phyloP scores from a whole-genome alignment of 2,329 filamentous ascomycete genomes.

The Colletotrichum gloeosporioides region DNA sequence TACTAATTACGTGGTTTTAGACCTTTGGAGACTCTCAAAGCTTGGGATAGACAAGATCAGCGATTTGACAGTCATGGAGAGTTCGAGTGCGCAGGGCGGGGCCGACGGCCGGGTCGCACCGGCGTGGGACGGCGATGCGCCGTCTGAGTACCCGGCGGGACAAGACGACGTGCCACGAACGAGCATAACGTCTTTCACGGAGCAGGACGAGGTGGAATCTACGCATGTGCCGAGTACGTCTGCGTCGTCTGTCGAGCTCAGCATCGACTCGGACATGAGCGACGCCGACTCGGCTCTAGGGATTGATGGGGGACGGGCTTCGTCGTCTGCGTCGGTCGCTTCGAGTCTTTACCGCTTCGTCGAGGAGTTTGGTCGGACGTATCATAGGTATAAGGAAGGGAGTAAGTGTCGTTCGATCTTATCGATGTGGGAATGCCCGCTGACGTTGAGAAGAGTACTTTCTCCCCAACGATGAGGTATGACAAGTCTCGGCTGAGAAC shows the following conservation, averaged over 20 bases:
- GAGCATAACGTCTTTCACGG: background rate
- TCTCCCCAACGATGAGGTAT: slow-evolving; percentile 13
- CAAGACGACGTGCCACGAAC: background rate
- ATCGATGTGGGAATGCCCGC: background rate
- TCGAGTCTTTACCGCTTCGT: slow-evolving; percentile 12
- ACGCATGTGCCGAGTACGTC: slow-evolving; percentile 21
- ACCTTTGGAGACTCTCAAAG: too few species aligned
- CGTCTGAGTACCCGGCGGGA: background rate
- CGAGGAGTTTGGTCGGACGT: slow-evolving; percentile 14
- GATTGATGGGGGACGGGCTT: background rate
- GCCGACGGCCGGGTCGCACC: background rate
- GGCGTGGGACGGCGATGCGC: background rate
- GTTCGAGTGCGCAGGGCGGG: background rate
- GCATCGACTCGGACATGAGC: slow-evolving; percentile 3
- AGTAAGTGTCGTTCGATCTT: background rate
- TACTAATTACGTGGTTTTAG: too few species aligned
- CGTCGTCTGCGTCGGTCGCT: slow-evolving; percentile 3
- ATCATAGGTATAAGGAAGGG: slow-evolving; percentile 12
- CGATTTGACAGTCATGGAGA: background rate
- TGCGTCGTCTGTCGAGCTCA: background rate
- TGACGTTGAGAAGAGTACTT: slow-evolving; percentile 6
- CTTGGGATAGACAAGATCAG: fast-evolving
- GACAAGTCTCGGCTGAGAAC: background rate
- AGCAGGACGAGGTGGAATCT: background rate
- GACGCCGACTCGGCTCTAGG: slow-evolving; percentile 11